Percentiles rank a stretch among this genome's conserved stretches.
Conservation (phyloP, 2,329 filamentous ascomycete species). For the Scolecobasidium constrictum region DNA sequence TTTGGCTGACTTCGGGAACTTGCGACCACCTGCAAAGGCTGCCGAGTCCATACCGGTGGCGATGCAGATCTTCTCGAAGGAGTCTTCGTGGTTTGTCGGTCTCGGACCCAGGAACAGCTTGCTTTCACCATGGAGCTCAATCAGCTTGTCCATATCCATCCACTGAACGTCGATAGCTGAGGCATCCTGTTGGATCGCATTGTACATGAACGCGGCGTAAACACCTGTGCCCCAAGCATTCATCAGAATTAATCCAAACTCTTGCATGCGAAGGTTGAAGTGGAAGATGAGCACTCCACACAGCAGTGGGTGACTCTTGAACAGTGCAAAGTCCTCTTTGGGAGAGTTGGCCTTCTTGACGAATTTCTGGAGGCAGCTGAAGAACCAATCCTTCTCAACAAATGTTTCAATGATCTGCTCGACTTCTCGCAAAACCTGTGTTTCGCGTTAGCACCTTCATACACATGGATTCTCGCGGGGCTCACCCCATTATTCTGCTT, state of each 20-base stretch:
- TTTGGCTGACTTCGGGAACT: background rate
- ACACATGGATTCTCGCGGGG: background rate
- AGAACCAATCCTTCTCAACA: background rate
- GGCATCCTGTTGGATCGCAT: slow-evolving; percentile 3
- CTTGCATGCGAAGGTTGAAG: background rate
- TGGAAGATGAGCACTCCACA: slow-evolving; percentile 4
- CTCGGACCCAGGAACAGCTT: background rate
- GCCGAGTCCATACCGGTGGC: background rate
- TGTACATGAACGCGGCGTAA: slow-evolving; percentile 3
- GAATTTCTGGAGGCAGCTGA: background rate
- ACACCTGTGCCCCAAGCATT: slow-evolving; percentile 1
- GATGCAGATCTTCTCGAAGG: background rate
- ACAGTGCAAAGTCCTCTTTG: background rate
- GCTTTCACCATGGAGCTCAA: background rate
- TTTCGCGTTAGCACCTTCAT: background rate
- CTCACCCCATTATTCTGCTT: background rate
- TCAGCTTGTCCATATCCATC: slow-evolving; percentile 1
- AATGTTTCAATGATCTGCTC: background rate
- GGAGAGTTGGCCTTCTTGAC: background rate
- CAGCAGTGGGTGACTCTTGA: slow-evolving; percentile 1
- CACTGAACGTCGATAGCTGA: background rate
- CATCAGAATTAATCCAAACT: background rate
- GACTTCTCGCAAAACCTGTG: background rate
- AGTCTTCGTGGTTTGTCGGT: background rate
- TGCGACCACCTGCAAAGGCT: background rate